A percentile compares a stretch with the other conserved stretches of the same genome.
These are phyloP conservation scores for Phlyctochytrium arcticum DNA, from an alignment of 192 early-diverging fungal genomes.

Conservation along the genomic window DNA sequence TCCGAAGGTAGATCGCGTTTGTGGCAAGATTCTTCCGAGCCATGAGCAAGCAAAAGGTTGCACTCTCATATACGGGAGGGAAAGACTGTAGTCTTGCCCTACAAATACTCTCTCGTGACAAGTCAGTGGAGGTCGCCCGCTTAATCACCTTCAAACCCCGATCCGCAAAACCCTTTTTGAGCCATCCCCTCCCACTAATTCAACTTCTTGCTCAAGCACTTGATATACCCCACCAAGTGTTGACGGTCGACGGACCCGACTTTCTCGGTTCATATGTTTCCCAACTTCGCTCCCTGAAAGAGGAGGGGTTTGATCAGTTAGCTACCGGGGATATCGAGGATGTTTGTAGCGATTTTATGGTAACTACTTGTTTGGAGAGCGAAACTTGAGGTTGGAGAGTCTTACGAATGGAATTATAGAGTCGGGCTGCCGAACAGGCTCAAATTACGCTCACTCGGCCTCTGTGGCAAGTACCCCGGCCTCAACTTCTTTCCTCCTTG, in stretches of 20 bases:
- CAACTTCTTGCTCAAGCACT: background rate
- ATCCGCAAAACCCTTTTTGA: conserved; percentile 3
- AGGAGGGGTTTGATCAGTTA: conserved; percentile 5
- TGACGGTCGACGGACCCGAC: conserved; percentile 4
- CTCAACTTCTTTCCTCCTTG: background rate
- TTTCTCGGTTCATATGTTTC: conserved; percentile 4
- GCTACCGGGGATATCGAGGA: conserved; percentile 19
- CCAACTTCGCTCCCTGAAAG: background rate
- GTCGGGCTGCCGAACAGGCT: background rate
- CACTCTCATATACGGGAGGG: conserved; percentile 8
- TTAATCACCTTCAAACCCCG: conserved; percentile 11
- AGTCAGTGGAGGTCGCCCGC: background rate
- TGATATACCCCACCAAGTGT: conserved; percentile 3
- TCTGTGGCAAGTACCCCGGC: conserved; percentile 11
- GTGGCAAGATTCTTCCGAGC: no score
- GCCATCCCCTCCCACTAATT: conserved; percentile 10
- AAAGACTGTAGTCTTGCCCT: conserved; percentile 11
- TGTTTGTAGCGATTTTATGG: conserved; percentile 18
- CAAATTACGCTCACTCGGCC: conserved; percentile 4
- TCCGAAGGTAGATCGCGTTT: no score
- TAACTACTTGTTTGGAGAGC: no score
- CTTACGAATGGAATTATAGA: no score
- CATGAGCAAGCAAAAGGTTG: background rate
- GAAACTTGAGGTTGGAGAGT: no score
- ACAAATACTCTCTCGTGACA: background rate